Base-by-base conservation (phyloP, 352 stramenopile species). In the Elongisporangium senticosum region DNA sequence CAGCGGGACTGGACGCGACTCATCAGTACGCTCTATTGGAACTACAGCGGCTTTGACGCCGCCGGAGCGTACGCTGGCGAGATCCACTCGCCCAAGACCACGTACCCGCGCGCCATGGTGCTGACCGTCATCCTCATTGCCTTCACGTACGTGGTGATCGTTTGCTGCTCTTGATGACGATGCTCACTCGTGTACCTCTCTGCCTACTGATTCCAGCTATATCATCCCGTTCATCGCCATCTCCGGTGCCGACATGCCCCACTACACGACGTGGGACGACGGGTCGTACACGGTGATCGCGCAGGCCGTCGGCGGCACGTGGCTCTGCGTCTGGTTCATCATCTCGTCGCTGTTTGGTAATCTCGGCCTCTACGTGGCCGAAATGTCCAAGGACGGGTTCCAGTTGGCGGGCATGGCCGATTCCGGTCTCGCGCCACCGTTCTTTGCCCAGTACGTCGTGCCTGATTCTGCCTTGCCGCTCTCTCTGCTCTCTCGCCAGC, bases 371-470 rank as follows among this genome's bases (percentile, higher is more conserved):
- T 93, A 93, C 64, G 77, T 90, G 15, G 84, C 84, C 37, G 80
- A 94, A 53, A 90, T 94, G 74, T 76, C 81, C 43, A 90, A 94
- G 59, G 80, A 94, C 61, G 79, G 74, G 14, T 94, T 89, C 40
- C 80, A 91, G 55, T 67, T 94, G 22, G 82, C 79, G 28, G 84
- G 84, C 7, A 94, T 94, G 84, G 80, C 84, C 4, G 78, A 90
- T 47, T 87, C 80, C n/a, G 84, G 84, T 7, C 70, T 94, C 21
- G 83, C 85, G 13, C 84, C 84, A 14, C 78, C 81, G 10, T 89
- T 81, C 61, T 94, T 94, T 56, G 63, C 79, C 14, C 69, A 87
- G 82, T 91, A 79, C 51, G 77, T 74, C n/a, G 14, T 22, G 10
- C 3, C 50, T 7, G 37, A 3, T 4, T 57, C 51, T 3, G 20